Evolutionary conservation across 352 stramenopile species (phyloP), one percentile per base, ranked within the genome.

Genomic region (Globisporangium mamillatum): DNA sequence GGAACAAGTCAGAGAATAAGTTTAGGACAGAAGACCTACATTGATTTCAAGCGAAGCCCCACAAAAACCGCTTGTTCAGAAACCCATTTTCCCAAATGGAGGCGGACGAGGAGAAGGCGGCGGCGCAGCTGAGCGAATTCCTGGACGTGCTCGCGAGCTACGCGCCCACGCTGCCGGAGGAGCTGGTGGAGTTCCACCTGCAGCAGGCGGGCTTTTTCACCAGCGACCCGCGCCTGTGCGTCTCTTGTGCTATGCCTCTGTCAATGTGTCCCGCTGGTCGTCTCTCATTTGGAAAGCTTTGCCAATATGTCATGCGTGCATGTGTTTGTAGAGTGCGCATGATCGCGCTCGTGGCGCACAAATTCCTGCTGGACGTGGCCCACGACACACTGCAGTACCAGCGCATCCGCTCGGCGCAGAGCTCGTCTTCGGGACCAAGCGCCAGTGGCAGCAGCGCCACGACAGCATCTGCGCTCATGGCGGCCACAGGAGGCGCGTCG

Each of bases 331-430:
- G 86, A 48, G 77, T 88, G 46, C 78, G 84, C 0, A 71, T 93
- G 67, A 76, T 94, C 36, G 84, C 81, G 25, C 73, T 94, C 22
- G 84, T 74, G 2, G 84, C 83, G 1, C 86, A 94, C 74, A 93
- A 94, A 66, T 87, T 94, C n/a, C 65, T 94, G 34, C 66, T 93
- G 57, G 86, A 94, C 66, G 86, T 93, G 24, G 80, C 79, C 1
- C 86, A 93, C 60, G 86, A 94, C 65, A 75, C 86, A 14, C 88
- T 92, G 82, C 84, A 93, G 74, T 91, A 84, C 69, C 86, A 93
- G 61, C 81, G 84, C 29, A 85, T 93, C 52, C 85, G 85, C 4
- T 69, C 81, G 29, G 76, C 88, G 27, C 62, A 56, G 12, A 36
- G 61, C 3, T 54, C 64, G 6, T 53, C 71, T 1, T 67, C 66